Evolutionary conservation across 2,329 filamentous ascomycete genomes (phyloP).

Genomic region (Aureobasidium sp.): DNA sequence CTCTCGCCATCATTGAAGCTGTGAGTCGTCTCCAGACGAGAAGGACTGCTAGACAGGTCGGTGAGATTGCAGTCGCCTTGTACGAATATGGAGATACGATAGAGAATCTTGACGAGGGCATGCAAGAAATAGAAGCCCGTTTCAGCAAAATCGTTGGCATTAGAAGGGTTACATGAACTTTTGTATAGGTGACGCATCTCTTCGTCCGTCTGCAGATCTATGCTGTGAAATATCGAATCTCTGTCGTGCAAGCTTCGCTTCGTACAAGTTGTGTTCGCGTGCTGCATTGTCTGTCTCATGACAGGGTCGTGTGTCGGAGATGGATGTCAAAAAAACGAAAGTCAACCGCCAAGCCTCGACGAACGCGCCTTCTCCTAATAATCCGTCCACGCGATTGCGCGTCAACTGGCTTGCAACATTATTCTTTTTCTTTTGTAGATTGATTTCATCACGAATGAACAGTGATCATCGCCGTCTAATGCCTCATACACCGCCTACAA

Average conservation of each 20-base stretch:
- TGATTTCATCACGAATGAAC: neutral
- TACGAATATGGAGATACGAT: conserved; percentile 25
- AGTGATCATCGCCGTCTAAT: neutral
- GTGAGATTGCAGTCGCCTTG: conserved; percentile 27
- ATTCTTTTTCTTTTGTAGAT: too few relatives aligned
- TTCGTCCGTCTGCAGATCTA: too few relatives aligned
- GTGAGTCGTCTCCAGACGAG: conserved; percentile 34
- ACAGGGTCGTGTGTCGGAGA: too few relatives aligned
- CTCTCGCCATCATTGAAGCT: conserved; percentile 30
- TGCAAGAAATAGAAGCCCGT: conserved; percentile 26
- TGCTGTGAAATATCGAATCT: too few relatives aligned
- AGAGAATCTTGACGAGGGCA: conserved; percentile 23
- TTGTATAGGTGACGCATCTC: too few relatives aligned
- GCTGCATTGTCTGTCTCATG: too few relatives aligned
- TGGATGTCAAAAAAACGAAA: too few relatives aligned
- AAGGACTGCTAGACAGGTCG: conserved; percentile 31
- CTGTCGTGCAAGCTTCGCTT: too few relatives aligned
- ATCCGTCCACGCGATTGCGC: conserved; percentile 1
- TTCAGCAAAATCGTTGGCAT: conserved; percentile 29
- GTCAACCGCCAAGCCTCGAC: neutral
- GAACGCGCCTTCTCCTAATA: conserved; percentile 3
- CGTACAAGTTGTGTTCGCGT: too few relatives aligned
- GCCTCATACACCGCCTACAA: conserved; percentile 14
- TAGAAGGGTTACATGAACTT: conserved; percentile 22
- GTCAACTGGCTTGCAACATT: neutral